phyloP scores from a whole-genome alignment of 1,139 yeast species.

The Arxiozyma telluris region DNA sequence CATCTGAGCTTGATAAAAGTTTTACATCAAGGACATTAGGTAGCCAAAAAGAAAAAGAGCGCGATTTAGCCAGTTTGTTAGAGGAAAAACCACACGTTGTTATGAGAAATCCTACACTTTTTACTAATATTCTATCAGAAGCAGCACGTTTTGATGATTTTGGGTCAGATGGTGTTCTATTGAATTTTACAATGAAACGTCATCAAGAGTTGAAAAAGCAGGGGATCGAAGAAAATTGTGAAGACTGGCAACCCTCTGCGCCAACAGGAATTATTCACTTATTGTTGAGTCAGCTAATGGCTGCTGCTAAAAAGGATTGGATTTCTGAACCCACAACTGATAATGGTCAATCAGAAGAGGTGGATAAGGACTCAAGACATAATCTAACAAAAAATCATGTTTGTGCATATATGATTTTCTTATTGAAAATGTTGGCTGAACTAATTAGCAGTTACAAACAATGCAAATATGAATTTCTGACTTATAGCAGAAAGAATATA shows the following conservation, averaged over 20 bases:
- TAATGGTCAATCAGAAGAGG: constrained; percentile 19
- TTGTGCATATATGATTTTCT: constrained; percentile 58
- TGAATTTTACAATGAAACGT: constrained; percentile 20
- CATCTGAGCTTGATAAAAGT: constrained; percentile 38
- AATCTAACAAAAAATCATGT: constrained; percentile 37
- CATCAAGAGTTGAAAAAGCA: constrained; percentile 16
- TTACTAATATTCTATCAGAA: constrained; percentile 45
- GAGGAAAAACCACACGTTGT: constrained; percentile 50
- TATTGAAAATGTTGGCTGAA: constrained; percentile 63
- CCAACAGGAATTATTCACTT: constrained; percentile 52
- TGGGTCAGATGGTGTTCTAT: constrained; percentile 33
- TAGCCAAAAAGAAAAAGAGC: constrained; percentile 25
- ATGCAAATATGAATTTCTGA: constrained; percentile 73
- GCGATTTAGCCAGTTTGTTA: constrained; percentile 46
- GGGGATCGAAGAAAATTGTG: constrained; percentile 8
- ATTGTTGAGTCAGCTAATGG: constrained; percentile 57
- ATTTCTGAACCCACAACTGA: constrained; percentile 31
- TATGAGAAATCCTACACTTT: constrained; percentile 49
- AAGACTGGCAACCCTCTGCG: constrained; percentile 6
- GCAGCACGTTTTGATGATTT: constrained; percentile 43
- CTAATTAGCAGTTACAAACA: constrained; percentile 69
- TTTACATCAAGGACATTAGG: constrained; percentile 32
- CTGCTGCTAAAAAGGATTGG: constrained; percentile 46
- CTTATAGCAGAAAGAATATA: constrained; percentile 54
- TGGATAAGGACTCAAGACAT: constrained; percentile 16